Conservation (phyloP, 768 basidiomycete genomes). For the Pholiota microspora region DNA sequence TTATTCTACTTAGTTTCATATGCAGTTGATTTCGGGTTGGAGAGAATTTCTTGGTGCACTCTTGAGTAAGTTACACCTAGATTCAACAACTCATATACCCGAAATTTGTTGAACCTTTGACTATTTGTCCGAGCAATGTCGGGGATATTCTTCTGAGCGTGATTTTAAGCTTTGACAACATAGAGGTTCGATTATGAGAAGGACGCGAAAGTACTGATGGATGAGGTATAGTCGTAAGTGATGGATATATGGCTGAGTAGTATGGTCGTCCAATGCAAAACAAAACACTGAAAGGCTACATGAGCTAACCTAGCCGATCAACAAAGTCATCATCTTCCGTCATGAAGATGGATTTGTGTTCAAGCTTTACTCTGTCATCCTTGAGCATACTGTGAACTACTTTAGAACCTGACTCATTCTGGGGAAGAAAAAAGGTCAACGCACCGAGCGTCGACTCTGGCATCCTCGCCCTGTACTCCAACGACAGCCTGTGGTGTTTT, state of each 20-base stretch:
- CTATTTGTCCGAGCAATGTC: too few relatives aligned
- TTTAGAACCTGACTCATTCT: conserved; percentile 3
- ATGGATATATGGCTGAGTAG: not conserved
- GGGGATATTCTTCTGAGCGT: too few relatives aligned
- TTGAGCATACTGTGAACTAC: conserved; percentile 69
- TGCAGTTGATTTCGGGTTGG: not conserved
- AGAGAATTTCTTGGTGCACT: not conserved
- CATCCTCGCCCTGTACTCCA: conserved; percentile 90
- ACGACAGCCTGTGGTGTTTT: conserved; percentile 86
- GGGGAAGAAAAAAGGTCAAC: conserved; percentile 18
- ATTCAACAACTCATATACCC: not conserved
- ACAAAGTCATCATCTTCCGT: conserved; percentile 40
- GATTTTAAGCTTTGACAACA: too few relatives aligned
- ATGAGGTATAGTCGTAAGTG: not conserved
- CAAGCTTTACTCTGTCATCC: conserved; percentile 73
- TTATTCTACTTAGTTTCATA: too few relatives aligned
- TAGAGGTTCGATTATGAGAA: too few relatives aligned
- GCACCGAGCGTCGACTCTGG: conserved; percentile 81
- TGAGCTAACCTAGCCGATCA: conserved; percentile 43
- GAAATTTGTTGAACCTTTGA: too few relatives aligned
- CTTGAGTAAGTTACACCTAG: not conserved
- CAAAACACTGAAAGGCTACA: not conserved
- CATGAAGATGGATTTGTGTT: conserved; percentile 47
- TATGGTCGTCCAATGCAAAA: not conserved
- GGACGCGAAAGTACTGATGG: not conserved